phyloP scores from a whole-genome alignment of 1,139 yeast genomes.

The Blastobotrys ciferrii region DNA sequence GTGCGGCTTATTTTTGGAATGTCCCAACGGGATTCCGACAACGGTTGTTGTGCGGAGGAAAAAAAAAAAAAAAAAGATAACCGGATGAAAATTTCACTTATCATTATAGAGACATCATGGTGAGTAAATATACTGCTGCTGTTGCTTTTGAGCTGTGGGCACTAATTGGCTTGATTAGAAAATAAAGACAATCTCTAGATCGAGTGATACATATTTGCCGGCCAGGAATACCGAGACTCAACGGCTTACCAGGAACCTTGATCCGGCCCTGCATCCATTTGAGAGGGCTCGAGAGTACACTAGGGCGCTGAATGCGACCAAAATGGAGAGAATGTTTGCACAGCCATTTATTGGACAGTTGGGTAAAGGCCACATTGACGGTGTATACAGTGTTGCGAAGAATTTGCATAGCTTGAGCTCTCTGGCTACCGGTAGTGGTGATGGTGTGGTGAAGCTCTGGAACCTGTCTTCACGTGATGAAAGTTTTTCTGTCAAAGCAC shows the following conservation, averaged over 20 bases:
- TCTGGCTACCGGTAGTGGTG: conserved; percentile 91
- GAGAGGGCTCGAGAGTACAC: conserved; percentile 97
- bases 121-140: no score
- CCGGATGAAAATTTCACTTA: background rate
- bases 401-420: conserved; percentile 67
- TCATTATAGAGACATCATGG: conserved; percentile 5
- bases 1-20: background rate
- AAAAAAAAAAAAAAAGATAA: no score
- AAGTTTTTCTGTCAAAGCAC: conserved; percentile 77
- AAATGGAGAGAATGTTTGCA: conserved; percentile 94
- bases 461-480: conserved; percentile 75
- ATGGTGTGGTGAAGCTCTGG: conserved; percentile 94
- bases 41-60: background rate
- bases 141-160: no score
- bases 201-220: conserved; percentile 88
- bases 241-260: conserved; percentile 81
- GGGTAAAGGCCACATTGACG: conserved; percentile 94
- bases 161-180: conserved; percentile 46
- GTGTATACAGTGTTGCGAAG: conserved; percentile 86
- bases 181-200: conserved; percentile 85
- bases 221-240: conserved; percentile 88
- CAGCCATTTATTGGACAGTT: conserved; percentile 95
- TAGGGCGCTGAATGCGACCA: conserved; percentile 90
- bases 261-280: conserved; percentile 95
- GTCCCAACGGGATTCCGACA: background rate